Evolutionary conservation across 768 basidiomycete genomes (phyloP).

Genomic region (Lentinula boryana): DNA sequence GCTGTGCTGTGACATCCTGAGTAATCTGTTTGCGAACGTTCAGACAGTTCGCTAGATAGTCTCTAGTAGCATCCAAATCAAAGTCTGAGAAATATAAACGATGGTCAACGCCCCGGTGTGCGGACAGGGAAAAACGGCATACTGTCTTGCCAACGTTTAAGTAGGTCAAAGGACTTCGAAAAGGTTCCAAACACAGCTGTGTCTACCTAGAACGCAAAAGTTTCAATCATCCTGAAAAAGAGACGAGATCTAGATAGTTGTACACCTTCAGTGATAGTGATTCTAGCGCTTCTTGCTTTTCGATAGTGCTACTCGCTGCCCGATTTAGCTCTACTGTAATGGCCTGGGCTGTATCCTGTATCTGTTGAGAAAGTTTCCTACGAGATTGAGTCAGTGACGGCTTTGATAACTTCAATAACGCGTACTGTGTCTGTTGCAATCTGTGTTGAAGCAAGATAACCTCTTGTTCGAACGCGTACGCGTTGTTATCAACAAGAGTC

Average conservation of each 20-base stretch:
- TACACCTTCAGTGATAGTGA: constrained; percentile 24
- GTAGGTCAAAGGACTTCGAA: not conserved
- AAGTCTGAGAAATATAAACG: not conserved
- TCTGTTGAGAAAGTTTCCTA: constrained; percentile 19
- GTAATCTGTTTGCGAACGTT: not conserved
- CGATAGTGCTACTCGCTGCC: constrained; percentile 13
- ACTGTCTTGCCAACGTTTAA: not conserved
- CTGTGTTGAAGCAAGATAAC: not conserved
- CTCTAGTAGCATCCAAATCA: not conserved
- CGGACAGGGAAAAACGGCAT: not conserved
- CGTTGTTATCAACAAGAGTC: not conserved
- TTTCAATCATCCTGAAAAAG: not conserved
- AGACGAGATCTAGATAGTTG: not conserved
- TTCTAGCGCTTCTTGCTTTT: constrained; percentile 18
- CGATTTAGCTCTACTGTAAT: constrained; percentile 18
- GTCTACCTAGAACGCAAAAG: not conserved
- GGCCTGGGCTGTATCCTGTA: constrained; percentile 17
- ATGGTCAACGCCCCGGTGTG: not conserved
- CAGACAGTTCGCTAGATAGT: not conserved
- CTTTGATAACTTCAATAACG: not conserved
- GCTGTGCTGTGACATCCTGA: not conserved
- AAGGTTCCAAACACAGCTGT: not conserved
- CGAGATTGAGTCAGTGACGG: not conserved
- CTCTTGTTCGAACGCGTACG: not conserved
- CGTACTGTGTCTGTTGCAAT: not conserved